A percentile compares a stretch with the other conserved stretches of the same genome.
Evolutionary conservation across 139 green algal species (phyloP).

Genomic region (Pycnococcus provasolii): DNA sequence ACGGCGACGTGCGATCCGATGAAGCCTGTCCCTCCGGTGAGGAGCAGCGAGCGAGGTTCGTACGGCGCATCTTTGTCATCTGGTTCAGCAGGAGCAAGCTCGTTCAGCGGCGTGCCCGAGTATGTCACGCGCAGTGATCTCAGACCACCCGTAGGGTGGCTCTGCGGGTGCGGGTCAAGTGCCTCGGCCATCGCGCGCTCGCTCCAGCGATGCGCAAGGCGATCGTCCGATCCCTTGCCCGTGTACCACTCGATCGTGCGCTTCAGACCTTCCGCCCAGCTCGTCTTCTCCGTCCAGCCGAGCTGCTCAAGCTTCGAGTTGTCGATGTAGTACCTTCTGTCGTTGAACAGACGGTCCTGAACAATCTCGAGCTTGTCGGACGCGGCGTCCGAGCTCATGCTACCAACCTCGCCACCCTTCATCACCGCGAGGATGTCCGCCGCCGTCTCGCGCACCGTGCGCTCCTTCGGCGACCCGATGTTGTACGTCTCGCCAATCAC

Average conservation of each 20-base stretch:
- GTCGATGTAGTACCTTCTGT: slow-evolving; percentile 85
- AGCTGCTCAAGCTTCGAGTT: slow-evolving; percentile 77
- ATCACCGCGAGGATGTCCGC: slow-evolving; percentile 37
- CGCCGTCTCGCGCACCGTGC: slow-evolving; percentile 75
- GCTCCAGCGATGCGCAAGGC: too few species aligned
- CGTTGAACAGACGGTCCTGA: slow-evolving; percentile 43
- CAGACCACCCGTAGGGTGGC: too few species aligned
- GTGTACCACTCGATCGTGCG: slow-evolving; percentile 89
- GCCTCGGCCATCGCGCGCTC: too few species aligned
- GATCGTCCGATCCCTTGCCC: slow-evolving; percentile 10
- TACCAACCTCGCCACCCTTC: slow-evolving; percentile 17
- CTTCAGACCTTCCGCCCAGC: slow-evolving; percentile 81
- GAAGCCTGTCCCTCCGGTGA: slow-evolving; percentile 87
- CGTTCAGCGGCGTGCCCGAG: too few species aligned
- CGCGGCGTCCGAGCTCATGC: slow-evolving; percentile 24
- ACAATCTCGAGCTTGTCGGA: slow-evolving; percentile 38
- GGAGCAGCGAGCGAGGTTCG: slow-evolving; percentile 54
- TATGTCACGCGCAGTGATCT: too few species aligned
- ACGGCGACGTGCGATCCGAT: slow-evolving; percentile 83
- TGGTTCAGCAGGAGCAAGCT: too few species aligned
- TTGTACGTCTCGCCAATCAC: slow-evolving; percentile 81
- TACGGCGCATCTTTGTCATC: slow-evolving; percentile 26
- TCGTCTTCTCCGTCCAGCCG: slow-evolving; percentile 76
- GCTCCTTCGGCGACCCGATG: slow-evolving; percentile 88
- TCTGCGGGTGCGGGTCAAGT: too few species aligned